Evolutionary conservation across 345 rosid genomes (phyloP).

Genomic region (Syzygium oleosum): DNA sequence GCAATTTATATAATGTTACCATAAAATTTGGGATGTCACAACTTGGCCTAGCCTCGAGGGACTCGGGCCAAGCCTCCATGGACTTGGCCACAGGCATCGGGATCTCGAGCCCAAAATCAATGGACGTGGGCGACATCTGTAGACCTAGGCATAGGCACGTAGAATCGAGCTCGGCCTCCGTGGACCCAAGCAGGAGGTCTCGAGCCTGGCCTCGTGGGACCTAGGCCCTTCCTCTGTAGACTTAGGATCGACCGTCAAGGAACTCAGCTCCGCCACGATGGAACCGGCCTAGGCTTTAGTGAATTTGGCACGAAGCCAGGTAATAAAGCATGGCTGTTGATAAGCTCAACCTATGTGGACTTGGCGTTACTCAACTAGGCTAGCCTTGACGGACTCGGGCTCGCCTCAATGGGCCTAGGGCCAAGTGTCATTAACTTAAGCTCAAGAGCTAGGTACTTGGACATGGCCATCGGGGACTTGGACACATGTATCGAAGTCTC

Average conservation of each 20-base stretch:
- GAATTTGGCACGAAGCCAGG: background rate
- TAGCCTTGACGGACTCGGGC: background rate
- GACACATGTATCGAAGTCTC: background rate
- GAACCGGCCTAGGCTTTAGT: background rate
- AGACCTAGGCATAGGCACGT: background rate
- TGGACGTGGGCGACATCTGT: background rate
- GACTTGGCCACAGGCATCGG: background rate
- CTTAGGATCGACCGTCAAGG: fast-evolving
- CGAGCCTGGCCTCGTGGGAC: background rate
- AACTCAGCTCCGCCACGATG: background rate
- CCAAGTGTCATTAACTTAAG: background rate
- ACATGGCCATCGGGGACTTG: background rate
- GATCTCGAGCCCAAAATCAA: background rate
- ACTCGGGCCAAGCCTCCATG: background rate
- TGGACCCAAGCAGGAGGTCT: background rate
- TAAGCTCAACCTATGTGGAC: background rate
- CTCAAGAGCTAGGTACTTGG: background rate
- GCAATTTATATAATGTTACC: too few species aligned
- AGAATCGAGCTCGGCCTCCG: fast-evolving
- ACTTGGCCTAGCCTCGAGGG: background rate
- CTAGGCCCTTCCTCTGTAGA: background rate
- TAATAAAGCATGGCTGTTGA: too few species aligned
- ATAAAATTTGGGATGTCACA: too few species aligned
- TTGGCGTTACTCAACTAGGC: background rate
- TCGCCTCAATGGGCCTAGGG: background rate